phyloP scores from a whole-genome alignment of 2,329 filamentous ascomycete genomes.

The Cryphonectria parasitica region DNA sequence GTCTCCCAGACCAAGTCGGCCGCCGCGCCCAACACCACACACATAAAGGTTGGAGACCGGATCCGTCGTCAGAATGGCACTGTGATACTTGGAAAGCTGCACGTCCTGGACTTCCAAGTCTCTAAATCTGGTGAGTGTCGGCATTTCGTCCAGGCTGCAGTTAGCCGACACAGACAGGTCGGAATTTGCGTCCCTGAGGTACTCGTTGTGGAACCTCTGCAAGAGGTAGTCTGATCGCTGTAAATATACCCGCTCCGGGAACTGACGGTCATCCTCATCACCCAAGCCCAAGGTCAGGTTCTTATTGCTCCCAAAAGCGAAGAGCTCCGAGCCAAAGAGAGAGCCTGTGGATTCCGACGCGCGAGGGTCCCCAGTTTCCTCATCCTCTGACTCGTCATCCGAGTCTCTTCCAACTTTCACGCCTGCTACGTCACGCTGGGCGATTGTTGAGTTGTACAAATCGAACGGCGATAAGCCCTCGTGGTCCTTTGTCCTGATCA shows the following conservation, averaged over 20 bases:
- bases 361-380: constrained; percentile 44
- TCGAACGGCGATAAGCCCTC: constrained; percentile 96
- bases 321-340: constrained; percentile 76
- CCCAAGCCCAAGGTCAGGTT: constrained; percentile 91
- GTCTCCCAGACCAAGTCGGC: constrained; percentile 85
- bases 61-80: constrained; percentile 84
- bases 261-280: constrained; percentile 94
- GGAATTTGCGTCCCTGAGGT: constrained; percentile 53
- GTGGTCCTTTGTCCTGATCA: constrained; percentile 94
- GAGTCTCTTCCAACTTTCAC: constrained; percentile 44
- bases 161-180: constrained; percentile 39
- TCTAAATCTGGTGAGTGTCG: constrained; percentile 70
- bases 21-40: constrained; percentile 89
- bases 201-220: constrained; percentile 72
- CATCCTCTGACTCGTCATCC: constrained; percentile 60
- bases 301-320: constrained; percentile 94
- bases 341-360: constrained; percentile 19
- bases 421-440: constrained; percentile 67
- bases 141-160: constrained; percentile 58
- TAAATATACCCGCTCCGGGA: constrained; percentile 80
- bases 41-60: constrained; percentile 89
- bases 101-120: constrained; percentile 81
- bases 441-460: constrained; percentile 86
- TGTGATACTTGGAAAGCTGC: constrained; percentile 88
- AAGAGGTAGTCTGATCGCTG: constrained; percentile 78